Percentiles rank a stretch among this genome's conserved stretches.
These are phyloP conservation scores for Ajuga reptans DNA, from an alignment of 305 asterid genomes.

Conservation along the genomic window DNA sequence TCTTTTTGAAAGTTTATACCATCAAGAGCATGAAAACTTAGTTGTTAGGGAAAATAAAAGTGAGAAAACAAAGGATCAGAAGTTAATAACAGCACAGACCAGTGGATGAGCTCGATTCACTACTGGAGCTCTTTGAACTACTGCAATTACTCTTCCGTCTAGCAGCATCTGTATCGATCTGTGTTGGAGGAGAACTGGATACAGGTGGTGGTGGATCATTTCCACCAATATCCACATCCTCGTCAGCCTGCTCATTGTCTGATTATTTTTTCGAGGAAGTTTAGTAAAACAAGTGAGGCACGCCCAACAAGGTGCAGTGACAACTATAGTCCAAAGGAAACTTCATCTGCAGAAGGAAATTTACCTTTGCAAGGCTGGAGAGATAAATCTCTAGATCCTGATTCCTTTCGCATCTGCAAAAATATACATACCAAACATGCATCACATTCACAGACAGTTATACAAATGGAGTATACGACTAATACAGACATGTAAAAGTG, in stretches of 20 bases:
- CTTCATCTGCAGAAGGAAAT: not conserved
- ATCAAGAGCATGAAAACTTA: not conserved
- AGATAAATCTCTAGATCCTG: conserved; percentile 42
- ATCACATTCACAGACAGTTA: conserved; percentile 2
- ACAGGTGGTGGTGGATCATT: conserved; percentile 50
- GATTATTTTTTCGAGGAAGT: conserved; percentile 12
- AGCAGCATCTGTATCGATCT: conserved; percentile 35
- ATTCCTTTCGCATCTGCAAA: conserved; percentile 45
- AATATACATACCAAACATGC: conserved; percentile 1
- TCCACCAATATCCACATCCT: conserved; percentile 65
- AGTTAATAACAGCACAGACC: conserved; percentile 31
- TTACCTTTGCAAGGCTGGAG: conserved; percentile 48
- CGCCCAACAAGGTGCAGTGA: not conserved
- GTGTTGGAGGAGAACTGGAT: conserved; percentile 46
- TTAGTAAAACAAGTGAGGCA: not conserved
- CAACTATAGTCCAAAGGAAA: conserved; percentile 6
- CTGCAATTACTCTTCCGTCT: conserved; percentile 40
- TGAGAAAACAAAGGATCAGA: not conserved
- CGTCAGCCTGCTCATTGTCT: conserved; percentile 54
- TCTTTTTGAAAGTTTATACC: not conserved
- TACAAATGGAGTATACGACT: not conserved
- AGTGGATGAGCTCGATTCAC: conserved; percentile 53
- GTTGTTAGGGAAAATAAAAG: too few relatives aligned
- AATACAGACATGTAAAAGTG: conserved; percentile 6
- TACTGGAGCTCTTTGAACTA: conserved; percentile 55